phyloP scores from a whole-genome alignment of 805 yeast species.

The Wickerhamomyces ciferrii region DNA sequence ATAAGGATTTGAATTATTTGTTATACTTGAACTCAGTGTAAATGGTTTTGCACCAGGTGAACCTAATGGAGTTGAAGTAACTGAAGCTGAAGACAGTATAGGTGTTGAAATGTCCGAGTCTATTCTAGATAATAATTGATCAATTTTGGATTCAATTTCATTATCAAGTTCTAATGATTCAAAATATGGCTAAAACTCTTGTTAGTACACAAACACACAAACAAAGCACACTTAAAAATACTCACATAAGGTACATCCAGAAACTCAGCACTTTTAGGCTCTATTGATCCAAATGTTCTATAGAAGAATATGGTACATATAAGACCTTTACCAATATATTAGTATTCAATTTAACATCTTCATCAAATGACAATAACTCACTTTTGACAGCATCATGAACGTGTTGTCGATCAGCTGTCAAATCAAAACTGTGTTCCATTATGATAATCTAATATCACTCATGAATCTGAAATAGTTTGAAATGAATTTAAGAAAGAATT shows the following conservation, averaged over 20 bases:
- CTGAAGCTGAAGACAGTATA: background rate
- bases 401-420: slow-evolving; percentile 47
- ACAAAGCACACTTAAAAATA: no score
- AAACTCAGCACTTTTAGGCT: slow-evolving; percentile 51
- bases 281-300: slow-evolving; percentile 59
- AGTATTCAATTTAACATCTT: background rate
- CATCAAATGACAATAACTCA: slow-evolving; percentile 19
- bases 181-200: slow-evolving; percentile 32
- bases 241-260: slow-evolving; percentile 48
- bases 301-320: slow-evolving; percentile 66
- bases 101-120: slow-evolving; percentile 10
- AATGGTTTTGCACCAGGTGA: slow-evolving; percentile 10
- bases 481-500: no score
- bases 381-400: slow-evolving; percentile 52
- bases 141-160: slow-evolving; percentile 30
- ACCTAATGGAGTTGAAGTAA: slow-evolving; percentile 12
- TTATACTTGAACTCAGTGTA: slow-evolving; percentile 9
- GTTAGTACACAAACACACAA: no score
- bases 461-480: background rate
- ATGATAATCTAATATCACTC: background rate
- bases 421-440: slow-evolving; percentile 43
- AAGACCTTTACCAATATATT: slow-evolving; percentile 32
- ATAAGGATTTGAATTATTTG: background rate
- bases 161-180: slow-evolving; percentile 44
- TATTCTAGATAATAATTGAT: slow-evolving; percentile 23